A percentile compares a stretch with the other conserved stretches of the same genome.
These are phyloP conservation scores for Hyaloscypha variabilis DNA, from an alignment of 495 filamentous ascomycete species.

Conservation along the genomic window DNA sequence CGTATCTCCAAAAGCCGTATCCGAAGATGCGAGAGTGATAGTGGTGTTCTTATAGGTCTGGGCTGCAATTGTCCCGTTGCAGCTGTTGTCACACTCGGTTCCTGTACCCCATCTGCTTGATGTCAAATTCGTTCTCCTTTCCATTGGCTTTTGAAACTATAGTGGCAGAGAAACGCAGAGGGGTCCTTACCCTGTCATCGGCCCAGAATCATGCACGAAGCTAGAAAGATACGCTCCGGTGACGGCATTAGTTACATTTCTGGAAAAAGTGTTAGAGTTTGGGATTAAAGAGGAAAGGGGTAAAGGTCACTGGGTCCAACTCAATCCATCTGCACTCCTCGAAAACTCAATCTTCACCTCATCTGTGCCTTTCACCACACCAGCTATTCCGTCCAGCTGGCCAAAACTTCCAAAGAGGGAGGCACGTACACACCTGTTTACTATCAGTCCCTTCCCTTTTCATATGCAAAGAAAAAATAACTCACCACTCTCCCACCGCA, in stretches of 20 bases:
- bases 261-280: conserved; percentile 5
- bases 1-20: conserved; percentile 40
- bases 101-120: conserved; percentile 34
- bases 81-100: conserved; percentile 39
- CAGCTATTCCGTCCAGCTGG: neutral
- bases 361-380: neutral
- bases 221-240: conserved; percentile 37
- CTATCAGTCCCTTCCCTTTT: neutral
- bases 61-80: conserved; percentile 38
- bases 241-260: conserved; percentile 39
- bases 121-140: too few species aligned
- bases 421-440: conserved; percentile 3
- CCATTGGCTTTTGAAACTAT: neutral
- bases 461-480: neutral
- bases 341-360: conserved; percentile 11
- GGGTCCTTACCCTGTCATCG: conserved; percentile 36
- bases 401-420: conserved; percentile 9
- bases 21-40: conserved; percentile 40
- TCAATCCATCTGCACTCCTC: conserved; percentile 10
- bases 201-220: conserved; percentile 36
- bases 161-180: neutral
- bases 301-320: neutral
- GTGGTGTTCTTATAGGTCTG: conserved; percentile 41
- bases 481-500: conserved; percentile 4
- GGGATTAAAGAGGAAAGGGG: neutral